Percentiles rank a stretch among this genome's conserved stretches.
Evolutionary conservation across 2,329 filamentous ascomycete species (phyloP).

Genomic region (Fusarium mangiferae): DNA sequence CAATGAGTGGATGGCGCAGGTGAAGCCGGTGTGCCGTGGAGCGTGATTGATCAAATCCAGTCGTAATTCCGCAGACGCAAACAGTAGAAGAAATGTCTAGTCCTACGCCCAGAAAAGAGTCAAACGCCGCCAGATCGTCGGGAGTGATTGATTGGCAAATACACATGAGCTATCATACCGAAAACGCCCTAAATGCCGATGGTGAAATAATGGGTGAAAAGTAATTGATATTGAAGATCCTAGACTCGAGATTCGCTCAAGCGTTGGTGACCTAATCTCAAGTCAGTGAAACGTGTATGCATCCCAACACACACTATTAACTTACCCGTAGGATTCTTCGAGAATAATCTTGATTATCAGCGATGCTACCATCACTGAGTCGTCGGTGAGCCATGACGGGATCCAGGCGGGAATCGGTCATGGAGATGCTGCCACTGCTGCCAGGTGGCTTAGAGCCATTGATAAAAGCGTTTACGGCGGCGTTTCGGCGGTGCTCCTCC

Average conservation of each 20-base stretch:
- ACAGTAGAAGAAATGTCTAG: conserved; percentile 44
- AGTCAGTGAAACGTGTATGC: not conserved
- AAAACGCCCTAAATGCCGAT: conserved; percentile 57
- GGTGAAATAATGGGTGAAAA: conserved; percentile 32
- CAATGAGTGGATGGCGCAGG: conserved; percentile 56
- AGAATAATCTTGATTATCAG: conserved; percentile 96
- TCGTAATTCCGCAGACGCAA: conserved; percentile 46
- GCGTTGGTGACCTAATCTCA: conserved; percentile 65
- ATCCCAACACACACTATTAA: too few species aligned
- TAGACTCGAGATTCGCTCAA: conserved; percentile 51
- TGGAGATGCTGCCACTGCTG: conserved; percentile 73
- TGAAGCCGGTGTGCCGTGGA: conserved; percentile 41
- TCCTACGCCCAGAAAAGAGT: conserved; percentile 52
- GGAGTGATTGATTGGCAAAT: conserved; percentile 47
- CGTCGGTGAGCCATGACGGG: conserved; percentile 85
- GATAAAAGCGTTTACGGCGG: conserved; percentile 81
- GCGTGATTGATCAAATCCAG: conserved; percentile 45
- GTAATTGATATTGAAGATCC: conserved; percentile 17
- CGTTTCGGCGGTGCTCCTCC: conserved; percentile 85
- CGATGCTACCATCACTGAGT: conserved; percentile 94
- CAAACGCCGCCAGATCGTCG: conserved; percentile 52
- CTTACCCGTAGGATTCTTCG: conserved; percentile 91
- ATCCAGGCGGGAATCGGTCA: conserved; percentile 86
- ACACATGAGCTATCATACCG: conserved; percentile 53
- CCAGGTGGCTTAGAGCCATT: conserved; percentile 70